Conservation (phyloP, 257 asterid species). For the Dorcoceras hygrometricum region DNA sequence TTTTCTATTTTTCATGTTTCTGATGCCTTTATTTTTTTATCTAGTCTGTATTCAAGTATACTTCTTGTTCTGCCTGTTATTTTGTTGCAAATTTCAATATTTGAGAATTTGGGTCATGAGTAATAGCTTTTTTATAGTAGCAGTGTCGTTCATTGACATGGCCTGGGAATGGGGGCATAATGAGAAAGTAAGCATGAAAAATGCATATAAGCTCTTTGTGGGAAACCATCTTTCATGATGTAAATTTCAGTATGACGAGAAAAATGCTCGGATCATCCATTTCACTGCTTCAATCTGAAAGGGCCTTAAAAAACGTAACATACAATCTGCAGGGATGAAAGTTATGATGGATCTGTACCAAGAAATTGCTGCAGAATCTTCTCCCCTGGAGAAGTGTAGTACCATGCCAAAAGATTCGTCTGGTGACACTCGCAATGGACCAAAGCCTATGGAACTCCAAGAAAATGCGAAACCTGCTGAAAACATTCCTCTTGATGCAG, state of each 20-base stretch:
- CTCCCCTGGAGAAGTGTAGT: constrained; percentile 37
- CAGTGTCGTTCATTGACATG: neutral
- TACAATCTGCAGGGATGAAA: constrained; percentile 58
- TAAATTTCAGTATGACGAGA: neutral
- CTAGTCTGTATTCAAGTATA: neutral
- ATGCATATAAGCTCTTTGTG: too few relatives aligned
- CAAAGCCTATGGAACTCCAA: constrained; percentile 30
- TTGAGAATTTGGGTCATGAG: neutral
- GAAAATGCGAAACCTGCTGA: constrained; percentile 32
- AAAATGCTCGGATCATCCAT: neutral
- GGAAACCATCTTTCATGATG: neutral
- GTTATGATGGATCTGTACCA: constrained; percentile 58
- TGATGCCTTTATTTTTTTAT: neutral
- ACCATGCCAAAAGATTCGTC: constrained; percentile 23
- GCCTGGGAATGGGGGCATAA: neutral
- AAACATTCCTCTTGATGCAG: constrained; percentile 27
- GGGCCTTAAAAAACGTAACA: constrained; percentile 9
- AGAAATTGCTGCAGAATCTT: constrained; percentile 42
- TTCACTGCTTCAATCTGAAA: neutral
- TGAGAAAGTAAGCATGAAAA: neutral
- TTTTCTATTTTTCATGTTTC: neutral
- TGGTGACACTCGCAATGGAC: constrained; percentile 29
- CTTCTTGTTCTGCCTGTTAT: neutral
- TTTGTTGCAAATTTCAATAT: neutral
- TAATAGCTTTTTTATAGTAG: neutral